Base-by-base conservation (phyloP, 768 basidiomycete genomes). In the Melanogaster broomeanus region DNA sequence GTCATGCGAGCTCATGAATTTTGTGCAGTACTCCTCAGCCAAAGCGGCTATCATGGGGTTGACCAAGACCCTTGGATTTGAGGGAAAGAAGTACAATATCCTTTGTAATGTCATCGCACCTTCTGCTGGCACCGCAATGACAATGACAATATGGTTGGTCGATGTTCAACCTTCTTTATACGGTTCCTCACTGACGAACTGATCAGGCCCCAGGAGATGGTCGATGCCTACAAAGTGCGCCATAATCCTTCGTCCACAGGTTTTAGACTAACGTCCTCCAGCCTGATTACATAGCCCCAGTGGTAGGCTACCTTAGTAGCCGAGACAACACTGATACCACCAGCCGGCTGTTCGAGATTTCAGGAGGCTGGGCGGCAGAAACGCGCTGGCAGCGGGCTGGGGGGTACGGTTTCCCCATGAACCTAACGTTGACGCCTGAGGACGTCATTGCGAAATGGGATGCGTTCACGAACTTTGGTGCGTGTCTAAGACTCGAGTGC, bases 41-140 rank as follows among this genome's bases (percentile, higher is more conserved):
- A 98, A 98, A 69, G 88, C 93, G 51, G 94, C 82, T 19, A 90
- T 98, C 60, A 86, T 91, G 56, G 93, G 92, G 48, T 69, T 99
- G 13, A 95, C 94, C n/a, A 82, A 85, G 43, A 87, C 93, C 0
- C 81, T 98, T 19, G 93, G 87, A 3, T 84, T 94, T 49, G 97
- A 99, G 70, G 97, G 97, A 44, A 77, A 79, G 65, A 92, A 92
- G 66, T 93, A 96, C 70, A 85, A 87, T 66, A 98, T 99, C 62
- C 63, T 93, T 43, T 90, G 84, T 57, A 99, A 99, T 66, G 79
- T 80, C 45, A 86, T 98, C 53, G 91, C 90, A 27, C 92, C 93
- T 1, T 84, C 84, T 33, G 93, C 92, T 25, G 93, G 92, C 10
- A 95, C 92, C 18, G 90, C 91, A 16, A 94, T 95, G 93, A 94